Base-by-base conservation (phyloP, 2,329 filamentous ascomycete species). In the Diaporthe sp. region DNA sequence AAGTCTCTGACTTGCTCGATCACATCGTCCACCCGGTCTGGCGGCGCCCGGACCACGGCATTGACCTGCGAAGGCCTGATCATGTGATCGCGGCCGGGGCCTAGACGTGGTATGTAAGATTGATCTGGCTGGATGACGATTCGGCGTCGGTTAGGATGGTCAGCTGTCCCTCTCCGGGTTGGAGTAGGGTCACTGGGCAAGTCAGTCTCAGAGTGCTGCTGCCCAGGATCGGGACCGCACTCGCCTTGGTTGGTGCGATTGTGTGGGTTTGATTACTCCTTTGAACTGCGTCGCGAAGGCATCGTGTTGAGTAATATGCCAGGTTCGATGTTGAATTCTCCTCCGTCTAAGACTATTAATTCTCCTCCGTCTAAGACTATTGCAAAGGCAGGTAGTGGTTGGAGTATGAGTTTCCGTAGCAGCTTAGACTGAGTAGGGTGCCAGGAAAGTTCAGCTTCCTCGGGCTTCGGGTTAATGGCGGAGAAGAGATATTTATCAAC, bases 351-450 rank as follows among this genome's bases (percentile, higher is more conserved):
- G 22, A 12, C 25, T n/a, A 0, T 25, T 13, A 8, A 9, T 35
- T 60, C 57, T 38, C n/a, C 12, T 25, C 25, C 22, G 22, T 67
- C 30, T 67, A 10, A 8, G 22, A 12, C 25, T n/a, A 0, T 25
- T 13, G 5, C 25, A 9, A 47, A 30, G 19, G 22, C 17, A n/a
- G 25, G 4, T n/a, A 9, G 60, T 64, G 3, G 2, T 47, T n/a
- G 15, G 38, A 2, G 8, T 42, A 30, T n/a, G 58, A 7, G 13
- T 1, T 64, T 64, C 25, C 4, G 25, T 42, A 3, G 38, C 22
- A 7, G 25, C 25, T 45, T 4, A n/a, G n/a, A 15, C 22, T 40
- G 22, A 2, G 2, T 1, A 57, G 0, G 10, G 2, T 22, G 0
- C 19, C 17, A 57, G 19, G 0, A n/a, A n/a, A 2, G 1, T 28